A percentile compares a stretch with the other conserved stretches of the same genome.
phyloP scores from a whole-genome alignment of 225 moss, liverwort and hornwort species.

The Thuidium tamariscinum region DNA sequence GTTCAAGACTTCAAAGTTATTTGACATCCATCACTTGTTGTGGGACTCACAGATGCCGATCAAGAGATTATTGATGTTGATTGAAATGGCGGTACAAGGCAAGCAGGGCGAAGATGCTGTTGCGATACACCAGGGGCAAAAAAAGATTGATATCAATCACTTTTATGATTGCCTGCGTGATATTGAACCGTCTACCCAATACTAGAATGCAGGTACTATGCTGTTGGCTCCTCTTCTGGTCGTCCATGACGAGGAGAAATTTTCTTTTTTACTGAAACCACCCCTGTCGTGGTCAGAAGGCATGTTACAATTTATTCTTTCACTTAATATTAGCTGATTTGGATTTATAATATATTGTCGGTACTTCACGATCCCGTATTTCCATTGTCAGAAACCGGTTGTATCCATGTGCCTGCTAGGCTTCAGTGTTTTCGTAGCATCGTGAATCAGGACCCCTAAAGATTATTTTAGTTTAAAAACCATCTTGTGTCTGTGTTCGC shows the following conservation, averaged over 20 bases:
- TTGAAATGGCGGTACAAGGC: conserved; percentile 84
- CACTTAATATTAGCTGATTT: not conserved
- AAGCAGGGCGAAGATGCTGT: conserved; percentile 40
- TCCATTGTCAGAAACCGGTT: not conserved
- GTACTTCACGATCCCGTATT: not conserved
- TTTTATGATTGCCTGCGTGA: conserved; percentile 57
- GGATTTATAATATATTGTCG: not conserved
- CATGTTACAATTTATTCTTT: not conserved
- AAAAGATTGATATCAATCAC: conserved; percentile 53
- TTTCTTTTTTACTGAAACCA: not conserved
- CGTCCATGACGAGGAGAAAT: not conserved
- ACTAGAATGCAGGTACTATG: not conserved
- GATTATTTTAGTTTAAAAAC: too few species aligned
- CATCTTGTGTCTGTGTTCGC: not conserved
- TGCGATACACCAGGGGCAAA: conserved; percentile 13
- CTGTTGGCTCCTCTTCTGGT: not conserved
- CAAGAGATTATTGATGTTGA: conserved; percentile 72
- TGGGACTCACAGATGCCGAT: conserved; percentile 51
- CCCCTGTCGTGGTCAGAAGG: not conserved
- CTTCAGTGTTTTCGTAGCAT: not conserved
- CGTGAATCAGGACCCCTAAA: not conserved
- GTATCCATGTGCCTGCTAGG: not conserved
- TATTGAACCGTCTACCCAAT: not conserved
- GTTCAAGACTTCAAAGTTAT: not conserved
- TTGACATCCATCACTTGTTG: not conserved